Base-by-base conservation (phyloP, 495 filamentous ascomycete genomes). In the Aspergillus cristatus region DNA sequence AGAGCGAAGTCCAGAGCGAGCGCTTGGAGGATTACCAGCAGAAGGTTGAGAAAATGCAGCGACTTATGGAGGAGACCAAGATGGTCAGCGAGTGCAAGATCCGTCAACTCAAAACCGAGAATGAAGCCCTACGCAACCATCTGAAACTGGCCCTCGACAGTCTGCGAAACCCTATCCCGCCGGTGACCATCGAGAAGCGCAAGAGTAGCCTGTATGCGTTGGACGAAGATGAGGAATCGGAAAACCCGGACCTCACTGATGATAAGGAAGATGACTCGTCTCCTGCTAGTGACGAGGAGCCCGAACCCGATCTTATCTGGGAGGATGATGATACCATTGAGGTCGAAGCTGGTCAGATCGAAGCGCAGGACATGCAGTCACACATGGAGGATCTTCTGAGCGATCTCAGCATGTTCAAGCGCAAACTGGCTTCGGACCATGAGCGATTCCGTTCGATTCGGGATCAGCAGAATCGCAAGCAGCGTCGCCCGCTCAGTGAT, bases 1-100 rank as follows among this genome's bases (percentile, higher is more conserved):
- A 67, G 14, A 71, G 57, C 22, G 75, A 77, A 37, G 52, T 68
- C 34, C 71, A 79, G 36, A 78, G 79, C 44, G 82, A 87, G 59
- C 78, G 79, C 42, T 61, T 96, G 17, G 89, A 94, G 47, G 86
- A 95, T 51, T 99, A 97, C 51, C 93, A 97, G 62, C 81, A 76
- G 39, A 70, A 74, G 43, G 88, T 97, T 6, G 70, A 78, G 20
- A 74, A 78, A 32, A 82, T 99, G 78, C 88, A 95, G 58, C 77
- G 86, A 28, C 68, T 89, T 46, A 94, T 95, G 89, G 90, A 96
- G 55, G 91, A 99, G 63, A 78, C 74, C 22, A 76, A 78, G 28
- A 76, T 91, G 57, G 80, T 96, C 3, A 77, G 81, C 35, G 93
- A 99, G 49, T 81, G 79, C 65, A 94, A 94, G 70, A 94, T 99